Evolutionary conservation across 257 asterid species (phyloP), one percentile per base, ranked within the genome.

Genomic region (Perilla frutescens): DNA sequence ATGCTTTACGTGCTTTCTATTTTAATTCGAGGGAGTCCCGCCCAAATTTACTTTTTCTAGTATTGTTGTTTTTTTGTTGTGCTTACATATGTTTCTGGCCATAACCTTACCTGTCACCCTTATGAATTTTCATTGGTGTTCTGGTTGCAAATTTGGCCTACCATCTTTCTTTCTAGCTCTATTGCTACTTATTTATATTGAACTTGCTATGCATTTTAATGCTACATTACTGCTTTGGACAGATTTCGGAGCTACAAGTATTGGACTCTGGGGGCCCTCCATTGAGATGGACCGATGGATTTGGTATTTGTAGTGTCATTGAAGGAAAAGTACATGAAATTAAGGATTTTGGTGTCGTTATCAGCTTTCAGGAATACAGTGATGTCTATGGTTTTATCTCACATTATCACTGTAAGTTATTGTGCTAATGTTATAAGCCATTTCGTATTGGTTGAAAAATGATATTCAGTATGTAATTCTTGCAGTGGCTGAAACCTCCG

Each of bases 341-440:
- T 71, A 87, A 95, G 84, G 90, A 90, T 78, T 86, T 79, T 78
- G 98, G 99, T 70, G 92, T 85, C 81, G 93, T 86, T 77, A 69
- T 95, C 77, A 89, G 85, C 82, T 95, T 92, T 80, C 83, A 84
- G 66, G 86, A 89, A 74, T 82, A 81, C 62, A 75, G 70, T 67
- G 92, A 90, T 59, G 78, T 95, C 58, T 87, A 73, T 80, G 99
- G 99, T 72, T 95, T 95, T 72, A 87, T 95, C 70, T 90, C 99
- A 15, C 97, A 83, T 55, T 67, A 89, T 77, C 99, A 95, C 40
- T 80, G 99, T 95, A 81, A 81, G 98, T 81, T 70, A 60, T 62
- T 76, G 53, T 36, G 11, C 76, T 57, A 53, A 66, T 64, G 15
- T 31, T 68, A 3, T 44, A 45, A 13, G 6, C 58, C 49, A 10